Evolutionary conservation across 352 stramenopile species (phyloP), one percentile per base, ranked within the genome.

Genomic region (Thalassiosira livingstoniorum): DNA sequence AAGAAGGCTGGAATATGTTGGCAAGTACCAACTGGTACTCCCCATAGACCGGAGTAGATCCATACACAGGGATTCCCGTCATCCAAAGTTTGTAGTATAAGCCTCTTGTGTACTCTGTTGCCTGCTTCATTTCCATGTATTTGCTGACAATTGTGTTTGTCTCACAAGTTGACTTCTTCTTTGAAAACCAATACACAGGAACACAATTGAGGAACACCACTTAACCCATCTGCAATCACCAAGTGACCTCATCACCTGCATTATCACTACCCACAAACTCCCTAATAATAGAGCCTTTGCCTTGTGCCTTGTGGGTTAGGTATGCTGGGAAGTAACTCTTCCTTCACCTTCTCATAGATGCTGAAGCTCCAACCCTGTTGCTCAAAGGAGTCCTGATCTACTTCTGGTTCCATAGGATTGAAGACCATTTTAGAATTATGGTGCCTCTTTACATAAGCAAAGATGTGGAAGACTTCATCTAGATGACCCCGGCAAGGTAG

Each of bases 401-500:
- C 7, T 10, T 58, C 11, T 25, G n/a, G 11, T 4, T 7, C 4
- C 13, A n/a, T 58, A 27, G 47, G 47, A 23, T 58, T n/a, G 21
- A 58, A 58, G 7, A 47, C 39, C 39, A 47, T 47, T 15, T 47
- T 15, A 15, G 39, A 7, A 29, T 72, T 61, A 4, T 61, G 51
- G 29, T 75, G 54, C 43, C 21, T 39, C 25, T 75, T 75, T 11
- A 75, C 4, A 23, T 75, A 75, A 5, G n/a, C 66, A 64, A 75
- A 75, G 66, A 75, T 75, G 43, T 75, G 42, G 3, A 45, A 39
- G 32, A 65, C 32, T 31, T 75, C 3, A 31, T 60, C 11, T 34
- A 80, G 34, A 27, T 75, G 51, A 47, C 68, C 75, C 39, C 45
- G 25, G n/a, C 74, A 11, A 27, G 80, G 80, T 37, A 83, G 58